phyloP scores from a whole-genome alignment of 768 basidiomycete species.

The Porpolomopsis calyptriformis region DNA sequence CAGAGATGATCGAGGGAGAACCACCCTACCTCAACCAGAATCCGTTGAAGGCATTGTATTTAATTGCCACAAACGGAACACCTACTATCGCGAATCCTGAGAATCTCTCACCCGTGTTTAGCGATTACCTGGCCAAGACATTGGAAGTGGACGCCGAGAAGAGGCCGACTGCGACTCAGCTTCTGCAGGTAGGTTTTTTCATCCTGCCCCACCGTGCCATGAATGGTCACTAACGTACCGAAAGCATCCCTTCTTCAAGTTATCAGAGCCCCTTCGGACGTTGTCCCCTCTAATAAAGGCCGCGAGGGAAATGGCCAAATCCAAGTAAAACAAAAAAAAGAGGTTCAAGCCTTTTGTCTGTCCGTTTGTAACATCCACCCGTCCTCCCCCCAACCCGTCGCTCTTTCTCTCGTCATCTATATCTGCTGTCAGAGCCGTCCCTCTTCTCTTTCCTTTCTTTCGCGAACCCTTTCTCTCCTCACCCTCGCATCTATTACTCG shows the following conservation, averaged over 20 bases:
- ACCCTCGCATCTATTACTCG: no score
- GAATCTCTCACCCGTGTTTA: constrained; percentile 63
- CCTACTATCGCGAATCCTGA: constrained; percentile 90
- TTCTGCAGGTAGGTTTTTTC: constrained; percentile 51
- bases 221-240: not conserved
- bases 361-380: not conserved
- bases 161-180: constrained; percentile 73
- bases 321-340: constrained; percentile 20
- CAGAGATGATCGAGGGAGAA: constrained; percentile 98
- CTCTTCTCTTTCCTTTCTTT: no score
- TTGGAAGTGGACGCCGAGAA: constrained; percentile 94
- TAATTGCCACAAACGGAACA: constrained; percentile 97
- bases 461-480: no score
- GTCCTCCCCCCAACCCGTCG: no score
- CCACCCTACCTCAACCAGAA: constrained; percentile 96
- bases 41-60: constrained; percentile 90
- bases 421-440: no score
- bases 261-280: constrained; percentile 78
- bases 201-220: not conserved
- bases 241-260: constrained; percentile 81
- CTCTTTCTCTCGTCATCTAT: no score
- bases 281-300: constrained; percentile 87
- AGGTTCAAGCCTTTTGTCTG: not conserved
- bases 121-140: constrained; percentile 78
- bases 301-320: constrained; percentile 76